phyloP scores from a whole-genome alignment of 139 green algal genomes.

The Parachlorella kessleri region DNA sequence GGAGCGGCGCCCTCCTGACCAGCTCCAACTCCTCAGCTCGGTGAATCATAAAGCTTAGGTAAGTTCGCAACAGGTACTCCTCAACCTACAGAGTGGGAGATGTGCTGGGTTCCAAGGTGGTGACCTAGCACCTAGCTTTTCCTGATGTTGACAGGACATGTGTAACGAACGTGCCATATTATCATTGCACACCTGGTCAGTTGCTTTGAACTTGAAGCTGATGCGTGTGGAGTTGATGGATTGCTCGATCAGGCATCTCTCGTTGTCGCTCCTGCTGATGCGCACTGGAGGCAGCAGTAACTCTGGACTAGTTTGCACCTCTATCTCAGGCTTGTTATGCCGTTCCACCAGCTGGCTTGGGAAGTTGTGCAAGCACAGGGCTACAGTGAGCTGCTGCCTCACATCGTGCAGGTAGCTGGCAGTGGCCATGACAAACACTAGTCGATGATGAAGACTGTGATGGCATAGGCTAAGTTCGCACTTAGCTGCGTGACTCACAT shows the following conservation, averaged over 20 bases:
- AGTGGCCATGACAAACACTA: no score
- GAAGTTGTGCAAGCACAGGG: constrained; percentile 51
- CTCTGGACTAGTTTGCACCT: constrained; percentile 35
- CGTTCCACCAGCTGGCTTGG: constrained; percentile 50
- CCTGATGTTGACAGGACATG: no score
- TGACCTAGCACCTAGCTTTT: no score
- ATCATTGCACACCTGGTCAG: no score
- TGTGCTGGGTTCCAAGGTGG: no score
- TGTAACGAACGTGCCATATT: no score
- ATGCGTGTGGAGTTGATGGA: constrained; percentile 67
- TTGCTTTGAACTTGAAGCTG: constrained; percentile 51
- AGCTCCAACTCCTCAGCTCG: constrained; percentile 64
- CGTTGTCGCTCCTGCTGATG: constrained; percentile 45
- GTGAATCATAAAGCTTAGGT: constrained; percentile 64
- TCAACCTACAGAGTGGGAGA: constrained; percentile 59
- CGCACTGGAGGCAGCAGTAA: constrained; percentile 50
- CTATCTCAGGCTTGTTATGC: constrained; percentile 69
- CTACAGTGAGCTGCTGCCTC: background rate
- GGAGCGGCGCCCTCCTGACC: constrained; percentile 52
- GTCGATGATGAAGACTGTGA: no score
- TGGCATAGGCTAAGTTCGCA: no score
- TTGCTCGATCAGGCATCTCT: constrained; percentile 66
- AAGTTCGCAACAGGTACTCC: constrained; percentile 57
- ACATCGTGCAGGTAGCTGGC: background rate
- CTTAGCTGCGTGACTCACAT: no score